phyloP scores from a whole-genome alignment of 768 basidiomycete genomes.

The Chalciporus piperatus region DNA sequence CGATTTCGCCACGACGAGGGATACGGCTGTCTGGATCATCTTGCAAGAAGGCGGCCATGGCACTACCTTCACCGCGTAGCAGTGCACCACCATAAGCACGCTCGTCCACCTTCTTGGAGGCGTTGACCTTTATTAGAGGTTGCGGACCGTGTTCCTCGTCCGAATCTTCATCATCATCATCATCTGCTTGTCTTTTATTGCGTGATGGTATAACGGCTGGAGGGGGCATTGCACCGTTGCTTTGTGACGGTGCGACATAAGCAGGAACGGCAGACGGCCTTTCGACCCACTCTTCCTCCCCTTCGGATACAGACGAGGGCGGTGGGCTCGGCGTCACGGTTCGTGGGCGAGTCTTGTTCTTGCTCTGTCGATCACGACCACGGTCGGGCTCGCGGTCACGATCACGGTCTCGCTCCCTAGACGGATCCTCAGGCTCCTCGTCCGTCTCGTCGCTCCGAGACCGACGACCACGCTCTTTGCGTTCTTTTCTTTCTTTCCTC shows the following conservation, averaged over 20 bases:
- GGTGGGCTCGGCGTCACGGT: conserved; percentile 33
- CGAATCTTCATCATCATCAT: conserved; percentile 42
- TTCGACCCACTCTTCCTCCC: conserved; percentile 70
- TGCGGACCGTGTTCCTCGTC: conserved; percentile 81
- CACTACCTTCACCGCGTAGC: conserved; percentile 91
- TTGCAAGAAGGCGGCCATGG: conserved; percentile 95
- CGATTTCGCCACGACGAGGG: conserved; percentile 98
- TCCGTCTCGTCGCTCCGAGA: conserved; percentile 35
- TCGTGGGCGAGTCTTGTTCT: conserved; percentile 34
- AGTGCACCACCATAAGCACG: conserved; percentile 88
- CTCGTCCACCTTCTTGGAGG: conserved; percentile 65
- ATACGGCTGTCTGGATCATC: conserved; percentile 85
- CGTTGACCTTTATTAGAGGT: conserved; percentile 46
- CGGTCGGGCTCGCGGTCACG: too few relatives aligned
- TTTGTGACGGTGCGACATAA: conserved; percentile 24
- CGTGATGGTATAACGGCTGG: conserved; percentile 18
- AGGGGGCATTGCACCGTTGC: conserved; percentile 23
- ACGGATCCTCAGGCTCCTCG: conserved; percentile 36
- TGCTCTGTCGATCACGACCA: conserved; percentile 13
- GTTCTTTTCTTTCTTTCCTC: conserved; percentile 39
- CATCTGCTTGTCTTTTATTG: conserved; percentile 19
- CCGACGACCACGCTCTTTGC: conserved; percentile 36
- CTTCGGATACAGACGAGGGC: conserved; percentile 35
- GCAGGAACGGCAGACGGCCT: conserved; percentile 38
- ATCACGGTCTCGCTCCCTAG: conserved; percentile 22